phyloP scores from a whole-genome alignment of 139 green algal genomes.

The Parachlorella kessleri region DNA sequence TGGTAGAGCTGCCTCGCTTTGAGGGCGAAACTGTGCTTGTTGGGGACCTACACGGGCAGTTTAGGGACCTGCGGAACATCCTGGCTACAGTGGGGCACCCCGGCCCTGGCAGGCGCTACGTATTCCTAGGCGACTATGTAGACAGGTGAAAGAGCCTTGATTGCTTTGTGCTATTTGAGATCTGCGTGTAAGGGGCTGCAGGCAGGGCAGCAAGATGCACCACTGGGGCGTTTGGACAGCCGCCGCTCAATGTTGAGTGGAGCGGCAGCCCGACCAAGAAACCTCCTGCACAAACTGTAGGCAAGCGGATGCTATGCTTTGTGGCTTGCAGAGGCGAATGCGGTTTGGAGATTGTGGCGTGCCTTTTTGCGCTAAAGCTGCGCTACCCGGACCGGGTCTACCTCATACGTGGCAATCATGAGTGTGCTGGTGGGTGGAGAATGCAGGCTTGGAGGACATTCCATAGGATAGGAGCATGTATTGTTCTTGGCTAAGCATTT shows the following conservation, averaged over 20 bases:
- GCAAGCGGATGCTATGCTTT: neutral
- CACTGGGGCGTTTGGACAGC: too few species aligned
- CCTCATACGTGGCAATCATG: constrained; percentile 74
- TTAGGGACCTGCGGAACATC: constrained; percentile 21
- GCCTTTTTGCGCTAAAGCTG: constrained; percentile 56
- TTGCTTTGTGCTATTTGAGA: too few species aligned
- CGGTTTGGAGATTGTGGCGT: constrained; percentile 75
- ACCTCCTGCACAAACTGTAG: too few species aligned
- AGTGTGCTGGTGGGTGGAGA: too few species aligned
- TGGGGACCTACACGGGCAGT: constrained; percentile 36
- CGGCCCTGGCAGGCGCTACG: constrained; percentile 2
- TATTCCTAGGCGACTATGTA: constrained; percentile 62
- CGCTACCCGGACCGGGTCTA: constrained; percentile 22
- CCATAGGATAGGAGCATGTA: too few species aligned
- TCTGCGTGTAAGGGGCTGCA: too few species aligned
- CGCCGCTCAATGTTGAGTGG: too few species aligned
- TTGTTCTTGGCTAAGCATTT: too few species aligned
- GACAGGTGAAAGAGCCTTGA: constrained; percentile 67
- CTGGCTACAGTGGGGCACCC: constrained; percentile 14
- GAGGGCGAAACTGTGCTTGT: neutral
- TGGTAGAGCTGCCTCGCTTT: neutral
- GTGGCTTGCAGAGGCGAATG: constrained; percentile 49
- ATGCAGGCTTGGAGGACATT: too few species aligned
- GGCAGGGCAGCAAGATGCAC: neutral
- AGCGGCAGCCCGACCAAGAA: too few species aligned